Base-by-base conservation (phyloP, 306 rosid species). In the Begonia peltatifolia region DNA sequence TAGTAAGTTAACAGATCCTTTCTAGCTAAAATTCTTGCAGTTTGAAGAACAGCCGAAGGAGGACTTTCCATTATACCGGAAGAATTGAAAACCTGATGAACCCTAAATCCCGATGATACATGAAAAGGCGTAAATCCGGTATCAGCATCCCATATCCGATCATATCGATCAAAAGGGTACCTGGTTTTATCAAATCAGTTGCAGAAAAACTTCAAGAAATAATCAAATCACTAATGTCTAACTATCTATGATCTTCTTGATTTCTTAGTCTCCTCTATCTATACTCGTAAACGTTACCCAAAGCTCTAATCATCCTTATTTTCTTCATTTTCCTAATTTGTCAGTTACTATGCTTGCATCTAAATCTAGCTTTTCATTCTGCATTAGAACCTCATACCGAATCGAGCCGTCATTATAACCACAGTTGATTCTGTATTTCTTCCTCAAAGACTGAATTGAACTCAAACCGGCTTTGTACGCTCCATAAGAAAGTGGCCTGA, bases 111-210 rank as follows among this genome's bases (percentile, higher is more conserved):
- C 20, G 68, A n/a, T 54, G 95, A 61, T 51, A 67, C 61, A 56
- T 80, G 95, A 69, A 65, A 74, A 43, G 95, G 97, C 36, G 72
- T 46, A 69, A 80, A 89, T 63, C 72, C 69, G 60, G 59, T 46
- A 60, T 89, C 95, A 35, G 73, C 63, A 41, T 78, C 84, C 97
- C 95, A 89, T 63, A 80, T 76, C 48, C 95, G 87, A 46, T 89
- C 97, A 50, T 64, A 85, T 35, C 69, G 79, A 66, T 89, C 97
- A 44, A 51, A 42, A 17, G 97, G 97, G 57, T 78, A 89, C 82
- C 97, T 89, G 76, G 48, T 59, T 60, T 13, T 14, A 64, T 56
- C 15, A 38, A 43, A 59, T 16, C 53, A 53, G 10, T 53, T 2
- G 38, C 11, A 13, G 50, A 61, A 56, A 16, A 42, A 9, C 9